phyloP scores from a whole-genome alignment of 352 stramenopile genomes.

The Phytophthora ramorum region DNA sequence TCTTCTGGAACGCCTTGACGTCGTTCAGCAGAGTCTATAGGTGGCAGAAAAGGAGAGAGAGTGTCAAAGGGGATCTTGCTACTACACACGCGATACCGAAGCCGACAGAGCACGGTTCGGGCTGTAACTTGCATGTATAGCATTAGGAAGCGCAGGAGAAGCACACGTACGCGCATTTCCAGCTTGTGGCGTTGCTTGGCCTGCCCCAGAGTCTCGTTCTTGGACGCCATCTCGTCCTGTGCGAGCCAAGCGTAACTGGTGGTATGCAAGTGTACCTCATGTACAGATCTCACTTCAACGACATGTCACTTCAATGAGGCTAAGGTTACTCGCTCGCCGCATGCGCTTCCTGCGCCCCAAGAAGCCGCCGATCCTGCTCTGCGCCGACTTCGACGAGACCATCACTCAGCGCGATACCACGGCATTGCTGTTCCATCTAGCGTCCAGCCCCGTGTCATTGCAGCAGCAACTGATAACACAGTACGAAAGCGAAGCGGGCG shows the following conservation, averaged over 20 bases:
- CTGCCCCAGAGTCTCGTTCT: slow-evolving; percentile 77
- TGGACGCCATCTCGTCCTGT: slow-evolving; percentile 48
- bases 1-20: slow-evolving; percentile 85
- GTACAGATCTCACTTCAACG: too few species aligned
- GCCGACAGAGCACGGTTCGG: slow-evolving; percentile 1
- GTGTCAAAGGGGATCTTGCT: not conserved
- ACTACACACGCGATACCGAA: not conserved
- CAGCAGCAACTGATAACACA: slow-evolving; percentile 41
- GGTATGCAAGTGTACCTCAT: not conserved
- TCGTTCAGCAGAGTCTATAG: slow-evolving; percentile 79
- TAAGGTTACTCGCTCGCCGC: not conserved
- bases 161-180: slow-evolving; percentile 70
- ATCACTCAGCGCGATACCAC: slow-evolving; percentile 69
- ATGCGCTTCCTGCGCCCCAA: slow-evolving; percentile 5
- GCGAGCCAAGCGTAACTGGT: not conserved
- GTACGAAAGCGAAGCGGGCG: slow-evolving; percentile 40
- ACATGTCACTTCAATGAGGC: not conserved
- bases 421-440: slow-evolving; percentile 56
- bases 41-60: not conserved
- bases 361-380: slow-evolving; percentile 47
- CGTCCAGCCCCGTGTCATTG: slow-evolving; percentile 2
- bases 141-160: not conserved
- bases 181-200: slow-evolving; percentile 90
- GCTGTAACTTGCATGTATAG: not conserved
- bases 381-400: slow-evolving; percentile 80